Evolutionary conservation across 2,329 filamentous ascomycete genomes (phyloP).

Genomic region (Ophiostoma piceae): DNA sequence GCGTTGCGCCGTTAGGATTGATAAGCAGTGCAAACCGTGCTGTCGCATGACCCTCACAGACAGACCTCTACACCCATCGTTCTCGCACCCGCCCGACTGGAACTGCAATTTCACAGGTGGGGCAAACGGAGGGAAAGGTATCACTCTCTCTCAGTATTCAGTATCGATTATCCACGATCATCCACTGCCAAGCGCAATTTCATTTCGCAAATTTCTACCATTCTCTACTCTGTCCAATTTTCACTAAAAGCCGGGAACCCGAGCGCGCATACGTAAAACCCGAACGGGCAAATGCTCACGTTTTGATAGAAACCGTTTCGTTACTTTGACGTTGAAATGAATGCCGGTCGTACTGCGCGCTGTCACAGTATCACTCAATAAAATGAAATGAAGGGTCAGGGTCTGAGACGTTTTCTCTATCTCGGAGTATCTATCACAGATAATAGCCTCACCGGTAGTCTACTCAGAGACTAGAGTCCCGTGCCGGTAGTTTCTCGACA

Average conservation of each 20-base stretch:
- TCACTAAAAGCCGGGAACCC: neutral
- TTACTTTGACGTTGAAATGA: neutral
- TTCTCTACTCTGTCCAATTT: neutral
- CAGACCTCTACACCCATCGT: neutral
- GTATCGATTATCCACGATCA: neutral
- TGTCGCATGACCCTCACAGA: neutral
- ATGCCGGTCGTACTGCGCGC: neutral
- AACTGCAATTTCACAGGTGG: neutral
- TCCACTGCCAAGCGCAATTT: constrained; percentile 5
- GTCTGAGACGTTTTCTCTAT: neutral
- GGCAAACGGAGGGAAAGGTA: neutral
- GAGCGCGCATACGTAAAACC: constrained; percentile 12
- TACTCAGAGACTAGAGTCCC: too few species aligned
- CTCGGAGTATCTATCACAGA: neutral
- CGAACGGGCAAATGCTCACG: constrained; percentile 13
- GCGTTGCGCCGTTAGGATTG: neutral
- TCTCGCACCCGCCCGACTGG: neutral
- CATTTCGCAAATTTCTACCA: neutral
- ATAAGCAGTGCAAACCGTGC: too few species aligned
- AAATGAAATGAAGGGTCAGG: neutral
- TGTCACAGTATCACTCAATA: too few species aligned
- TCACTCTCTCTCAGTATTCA: too few species aligned
- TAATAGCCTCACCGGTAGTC: too few species aligned
- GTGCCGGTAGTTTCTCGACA: too few species aligned
- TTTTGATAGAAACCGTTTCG: neutral